Base-by-base conservation (phyloP, 192 early-diverging fungal species). In the Entomortierella chlamydospora region DNA sequence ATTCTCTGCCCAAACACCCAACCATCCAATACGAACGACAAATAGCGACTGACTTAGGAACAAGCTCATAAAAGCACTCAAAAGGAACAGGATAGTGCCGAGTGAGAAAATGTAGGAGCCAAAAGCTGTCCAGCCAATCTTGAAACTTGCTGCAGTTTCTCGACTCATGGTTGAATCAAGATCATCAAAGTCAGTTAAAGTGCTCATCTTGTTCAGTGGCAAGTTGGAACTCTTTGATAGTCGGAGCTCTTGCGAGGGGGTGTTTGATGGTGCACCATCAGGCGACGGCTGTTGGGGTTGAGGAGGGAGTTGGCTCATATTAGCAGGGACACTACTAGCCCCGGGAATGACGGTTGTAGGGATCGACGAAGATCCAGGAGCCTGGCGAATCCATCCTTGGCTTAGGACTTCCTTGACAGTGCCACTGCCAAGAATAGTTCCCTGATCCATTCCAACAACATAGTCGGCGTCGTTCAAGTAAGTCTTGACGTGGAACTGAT, bases 361-460 rank as follows among this genome's bases (percentile, higher is more conserved):
- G 23, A 79, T 61, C 0, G 76, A 61, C 13, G 61, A 57, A 0
- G 76, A 66, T 26, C 76, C 76, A 9, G 76, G 76, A 13, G 76
- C 76, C 23, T 79, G 76, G 23, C 76, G 67, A 17, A 79, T 79
- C 76, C 76, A 79, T 18, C 76, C 76, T 41, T 79, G 76, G 23
- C 39, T 53, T 20, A 79, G 68, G n/a, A 79, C 76, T 15, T 79
- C 68, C 8, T 49, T 62, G 29, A 79, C 76, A 41, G 76, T 59
- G 4, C 76, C 76, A 54, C 70, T 62, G 13, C 76, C 76, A 2
- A 79, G 53, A 29, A 79, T 55, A 28, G 64, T 47, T 28, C 76
- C 76, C 39, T 79, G 76, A 41, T 79, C 76, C 50, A 79, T 13
- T 18, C 76, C 76, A 17, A 79, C 76, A 22, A 79, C 76, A n/a